Conservation (phyloP, 306 rosid species). For the Morella rubra region DNA sequence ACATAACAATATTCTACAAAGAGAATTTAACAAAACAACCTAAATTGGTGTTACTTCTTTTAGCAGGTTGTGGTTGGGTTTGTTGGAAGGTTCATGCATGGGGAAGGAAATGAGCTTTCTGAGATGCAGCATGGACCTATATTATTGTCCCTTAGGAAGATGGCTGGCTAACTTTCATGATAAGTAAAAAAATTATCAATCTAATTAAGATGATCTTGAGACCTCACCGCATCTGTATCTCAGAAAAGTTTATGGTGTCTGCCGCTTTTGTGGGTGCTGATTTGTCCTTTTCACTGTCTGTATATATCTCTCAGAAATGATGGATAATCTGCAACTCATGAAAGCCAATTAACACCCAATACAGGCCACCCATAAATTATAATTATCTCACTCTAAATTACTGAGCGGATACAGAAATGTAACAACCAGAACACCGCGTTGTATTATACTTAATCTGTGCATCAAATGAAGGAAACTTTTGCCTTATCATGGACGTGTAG, state of each 20-base stretch:
- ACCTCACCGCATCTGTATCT: constrained; percentile 58
- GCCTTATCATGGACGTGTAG: no score
- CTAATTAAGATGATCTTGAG: constrained; percentile 51
- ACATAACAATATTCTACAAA: background rate
- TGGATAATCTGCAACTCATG: constrained; percentile 45
- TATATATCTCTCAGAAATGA: constrained; percentile 45
- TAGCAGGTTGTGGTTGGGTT: background rate
- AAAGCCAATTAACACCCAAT: background rate
- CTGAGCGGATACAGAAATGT: background rate
- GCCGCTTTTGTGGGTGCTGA: constrained; percentile 34
- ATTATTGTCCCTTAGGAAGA: constrained; percentile 41
- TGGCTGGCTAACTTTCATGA: constrained; percentile 48
- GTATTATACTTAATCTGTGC: background rate
- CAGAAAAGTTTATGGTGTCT: constrained; percentile 35
- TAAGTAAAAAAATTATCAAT: constrained; percentile 56
- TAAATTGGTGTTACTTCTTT: constrained; percentile 21
- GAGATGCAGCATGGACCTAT: constrained; percentile 36
- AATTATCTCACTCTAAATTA: background rate
- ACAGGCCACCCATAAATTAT: no score
- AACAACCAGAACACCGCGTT: background rate
- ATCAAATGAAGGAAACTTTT: background rate
- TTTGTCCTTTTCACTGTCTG: constrained; percentile 63
- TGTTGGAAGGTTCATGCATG: constrained; percentile 49
- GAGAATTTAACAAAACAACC: background rate
- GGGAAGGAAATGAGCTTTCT: constrained; percentile 35